Evolutionary conservation across 202 grass and related monocot genomes (phyloP), one percentile per base, ranked within the genome.

Genomic region (Panicum hallii): DNA sequence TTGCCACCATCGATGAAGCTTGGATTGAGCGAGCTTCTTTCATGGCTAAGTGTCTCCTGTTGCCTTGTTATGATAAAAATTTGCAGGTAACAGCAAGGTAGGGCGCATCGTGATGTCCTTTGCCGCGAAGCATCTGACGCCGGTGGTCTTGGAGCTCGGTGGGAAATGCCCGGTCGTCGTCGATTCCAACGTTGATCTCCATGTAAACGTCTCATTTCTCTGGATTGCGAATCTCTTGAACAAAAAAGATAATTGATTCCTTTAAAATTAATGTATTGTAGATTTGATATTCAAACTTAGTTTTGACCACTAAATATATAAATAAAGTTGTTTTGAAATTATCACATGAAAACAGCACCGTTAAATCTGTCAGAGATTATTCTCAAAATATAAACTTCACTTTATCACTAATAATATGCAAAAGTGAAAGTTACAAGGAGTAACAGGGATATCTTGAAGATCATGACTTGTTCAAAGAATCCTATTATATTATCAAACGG

Each of bases 111-210:
- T 97, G 60, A 90, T 94, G 90, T 41, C 82, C 30, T 76, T 83
- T 11, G 95, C 92, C 2, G 88, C 87, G 1, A 93, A 86, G 84
- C 86, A 97, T 74, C 77, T 97, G 56, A 97, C 92, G 57, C 95
- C 95, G 5, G 90, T 94, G 16, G 49, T 83, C 60, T 70, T 97
- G 75, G 95, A 97, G 71, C 92, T 97, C 6, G 90, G 95, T 0
- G 95, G 95, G 8, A 97, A 97, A 90, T 93, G 46, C 72, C 95
- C 90, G 5, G 84, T 86, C n/a, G 56, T 97, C 9, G 82, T 97
- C 5, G 90, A 94, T 58, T 90, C 88, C 12, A 75, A 91, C 53
- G 43, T 97, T 11, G 61, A 91, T 43, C 70, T 93, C 62, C 84
- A 90, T 34, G 95, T 97, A 94, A 1, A 46, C n/a, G 26, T 40